A percentile compares a stretch with the other conserved stretches of the same genome.
Evolutionary conservation across 2,329 filamentous ascomycete genomes (phyloP).

Genomic region (Pestalotiopsis sp.): DNA sequence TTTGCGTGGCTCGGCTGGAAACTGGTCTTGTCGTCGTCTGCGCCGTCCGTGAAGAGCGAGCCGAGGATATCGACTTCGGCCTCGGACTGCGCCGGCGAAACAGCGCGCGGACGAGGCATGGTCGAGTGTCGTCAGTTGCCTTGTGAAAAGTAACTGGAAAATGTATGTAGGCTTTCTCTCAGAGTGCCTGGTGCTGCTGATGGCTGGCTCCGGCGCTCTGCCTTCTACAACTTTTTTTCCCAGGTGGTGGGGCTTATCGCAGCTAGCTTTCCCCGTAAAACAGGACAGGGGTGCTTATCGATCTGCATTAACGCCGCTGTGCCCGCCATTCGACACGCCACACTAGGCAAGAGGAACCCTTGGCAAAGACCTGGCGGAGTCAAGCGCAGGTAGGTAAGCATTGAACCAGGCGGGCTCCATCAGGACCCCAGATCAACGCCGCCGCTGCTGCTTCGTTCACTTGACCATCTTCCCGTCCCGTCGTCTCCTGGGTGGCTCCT

Average conservation of each 20-base stretch:
- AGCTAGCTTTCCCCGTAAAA: not conserved
- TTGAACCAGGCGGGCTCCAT: not conserved
- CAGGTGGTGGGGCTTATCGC: conserved; percentile 8
- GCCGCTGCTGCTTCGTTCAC: not conserved
- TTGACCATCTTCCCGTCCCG: not conserved
- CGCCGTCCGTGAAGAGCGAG: conserved; percentile 69
- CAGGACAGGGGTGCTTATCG: conserved; percentile 11
- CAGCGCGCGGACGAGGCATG: conserved; percentile 71
- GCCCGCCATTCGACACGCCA: not conserved
- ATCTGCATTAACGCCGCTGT: not conserved
- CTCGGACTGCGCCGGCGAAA: conserved; percentile 84
- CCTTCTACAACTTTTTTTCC: conserved; percentile 22
- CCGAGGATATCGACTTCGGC: conserved; percentile 88
- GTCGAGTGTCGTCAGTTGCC: conserved; percentile 9
- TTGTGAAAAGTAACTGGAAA: not conserved
- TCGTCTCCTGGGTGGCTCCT: not conserved
- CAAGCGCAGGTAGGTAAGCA: too few relatives aligned
- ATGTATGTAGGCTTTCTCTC: not conserved
- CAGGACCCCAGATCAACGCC: not conserved
- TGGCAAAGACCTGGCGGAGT: not conserved
- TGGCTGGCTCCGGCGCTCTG: not conserved
- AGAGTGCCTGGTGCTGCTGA: not conserved
- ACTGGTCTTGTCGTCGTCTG: conserved; percentile 49
- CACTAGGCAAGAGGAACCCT: not conserved
- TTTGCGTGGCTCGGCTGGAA: conserved; percentile 37